Evolutionary conservation across 2,329 filamentous ascomycete genomes (phyloP), one percentile per base, ranked within the genome.

Genomic region (Nigrospora osmanthi): DNA sequence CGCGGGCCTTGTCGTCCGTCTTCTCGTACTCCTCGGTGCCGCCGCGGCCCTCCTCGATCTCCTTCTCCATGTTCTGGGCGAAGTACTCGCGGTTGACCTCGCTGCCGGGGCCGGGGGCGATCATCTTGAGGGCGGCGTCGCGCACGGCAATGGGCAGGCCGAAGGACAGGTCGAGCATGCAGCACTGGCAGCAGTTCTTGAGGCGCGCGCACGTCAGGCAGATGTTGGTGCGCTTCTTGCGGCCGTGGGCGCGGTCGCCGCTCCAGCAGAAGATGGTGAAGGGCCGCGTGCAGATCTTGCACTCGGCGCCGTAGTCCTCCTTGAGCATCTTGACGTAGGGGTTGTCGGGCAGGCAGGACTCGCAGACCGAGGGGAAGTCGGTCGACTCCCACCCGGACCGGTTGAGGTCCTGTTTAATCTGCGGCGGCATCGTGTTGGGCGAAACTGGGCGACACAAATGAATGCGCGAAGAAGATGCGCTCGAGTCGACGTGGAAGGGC

Each of bases 311-410:
- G 58, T 94, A 83, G 65, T 98, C 91, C 62, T 97, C 89, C 68
- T 98, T 98, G 49, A 98, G 76, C 90, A 98, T 97, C 68, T 97
- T 93, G 37, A 98, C 93, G 60, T 95, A 98, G 2, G 91, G 91
- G 58, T 97, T 97, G 50, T 95, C 90, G 14, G 91, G 90, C 2
- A 98, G 78, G 64, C 93, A 98, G 60, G 83, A 89, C 68, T 98
- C 93, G 72, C 81, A 93, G 32, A 93, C 85, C 3, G 86, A 90
- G 10, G 88, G 88, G 58, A 93, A 89, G 65, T 93, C 88, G 40
- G 88, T 93, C 31, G 89, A 86, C 68, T 98, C 93, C 89, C 90
- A 96, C 48, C 93, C 93, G 15, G 89, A 93, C 44, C 93, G 81
- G 69, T 97, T 96, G 39, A 96, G 77, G 62, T 96, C 90, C 63